These are phyloP conservation scores for Urtica urens DNA, from an alignment of 306 rosid genomes.

Conservation along the genomic window DNA sequence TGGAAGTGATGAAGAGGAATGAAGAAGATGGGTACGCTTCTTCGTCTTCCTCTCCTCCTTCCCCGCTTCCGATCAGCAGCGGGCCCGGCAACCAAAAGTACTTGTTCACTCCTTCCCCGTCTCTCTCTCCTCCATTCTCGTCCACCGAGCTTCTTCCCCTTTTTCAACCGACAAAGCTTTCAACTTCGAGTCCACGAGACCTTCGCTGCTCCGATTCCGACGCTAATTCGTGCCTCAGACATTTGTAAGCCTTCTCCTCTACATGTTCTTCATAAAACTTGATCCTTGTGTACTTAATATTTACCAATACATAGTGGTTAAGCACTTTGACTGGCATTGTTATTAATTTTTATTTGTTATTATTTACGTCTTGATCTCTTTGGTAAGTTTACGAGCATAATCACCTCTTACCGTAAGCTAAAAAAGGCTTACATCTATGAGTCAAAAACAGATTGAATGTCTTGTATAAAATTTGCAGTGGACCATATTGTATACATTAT, in stretches of 20 bases:
- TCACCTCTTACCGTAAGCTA: not conserved
- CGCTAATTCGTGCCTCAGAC: slow-evolving; percentile 40
- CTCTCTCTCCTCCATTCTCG: slow-evolving; percentile 53
- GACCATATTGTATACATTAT: not conserved
- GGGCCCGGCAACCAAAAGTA: slow-evolving; percentile 52
- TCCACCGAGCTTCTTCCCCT: slow-evolving; percentile 51
- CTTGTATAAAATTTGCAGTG: no score
- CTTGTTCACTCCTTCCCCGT: slow-evolving; percentile 47
- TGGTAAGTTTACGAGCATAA: not conserved
- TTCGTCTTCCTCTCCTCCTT: slow-evolving; percentile 83
- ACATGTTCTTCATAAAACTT: not conserved
- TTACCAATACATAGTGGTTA: not conserved
- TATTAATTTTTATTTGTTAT: no score
- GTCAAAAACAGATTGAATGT: slow-evolving; percentile 20
- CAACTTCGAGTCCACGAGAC: slow-evolving; percentile 47
- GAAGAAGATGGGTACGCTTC: slow-evolving; percentile 16
- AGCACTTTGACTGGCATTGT: slow-evolving; percentile 37
- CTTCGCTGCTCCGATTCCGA: slow-evolving; percentile 19
- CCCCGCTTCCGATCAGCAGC: slow-evolving; percentile 66
- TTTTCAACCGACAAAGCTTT: slow-evolving; percentile 19
- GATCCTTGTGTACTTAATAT: not conserved
- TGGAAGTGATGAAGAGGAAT: slow-evolving; percentile 19
- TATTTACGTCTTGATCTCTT: not conserved
- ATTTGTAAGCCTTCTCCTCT: slow-evolving; percentile 37
- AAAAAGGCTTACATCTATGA: slow-evolving; percentile 17